Base-by-base conservation (phyloP, 495 filamentous ascomycete genomes). In the Annulohypoxylon nitens region DNA sequence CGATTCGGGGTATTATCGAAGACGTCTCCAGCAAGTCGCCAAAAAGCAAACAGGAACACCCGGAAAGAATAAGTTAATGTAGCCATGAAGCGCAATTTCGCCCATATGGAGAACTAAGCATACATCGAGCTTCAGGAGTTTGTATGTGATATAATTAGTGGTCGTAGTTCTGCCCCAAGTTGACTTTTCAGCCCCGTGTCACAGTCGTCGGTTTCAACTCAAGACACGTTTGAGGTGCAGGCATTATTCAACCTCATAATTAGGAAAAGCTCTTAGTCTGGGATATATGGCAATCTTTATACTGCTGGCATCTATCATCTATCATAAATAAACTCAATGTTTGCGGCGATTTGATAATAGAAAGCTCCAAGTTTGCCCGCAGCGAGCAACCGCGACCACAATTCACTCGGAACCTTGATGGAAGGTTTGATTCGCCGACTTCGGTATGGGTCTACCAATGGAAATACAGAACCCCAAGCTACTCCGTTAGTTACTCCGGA, bases 401-500 rank as follows among this genome's bases (percentile, higher is more conserved):
- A 43, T 43, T 43, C 39, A 25, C 11, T 57, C 30, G 33, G 64
- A 47, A 68, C 70, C 70, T 63, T 69, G 61, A 73, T 65, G 65
- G 70, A 50, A 62, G 14, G 4, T 61, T 39, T 48, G 59, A 75
- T 75, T 75, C 58, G 58, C 72, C 72, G 72, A 75, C 51, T 70
- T 75, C 67, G 72, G 72, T 26, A 53, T 25, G 55, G 53, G 26
- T 51, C 23, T 36, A 48, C 58, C 63, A 67, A 54, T 59, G 36
- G 41, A 26, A 53, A 16, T 33, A 41, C 51, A 59, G n/a, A 25
- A 33, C 18, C 64, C 39, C 43, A 45, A 65, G 45, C 65, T 61
- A 33, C 64, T 74, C 61, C 62, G 66, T 61, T 25, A 70, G 59
- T 75, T 53, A 75, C 72, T 75, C 72, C 72, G 72, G 67, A 59